A percentile compares a stretch with the other conserved stretches of the same genome.
Evolutionary conservation across 2,329 filamentous ascomycete genomes (phyloP).

Genomic region (Clonostachys rosea): DNA sequence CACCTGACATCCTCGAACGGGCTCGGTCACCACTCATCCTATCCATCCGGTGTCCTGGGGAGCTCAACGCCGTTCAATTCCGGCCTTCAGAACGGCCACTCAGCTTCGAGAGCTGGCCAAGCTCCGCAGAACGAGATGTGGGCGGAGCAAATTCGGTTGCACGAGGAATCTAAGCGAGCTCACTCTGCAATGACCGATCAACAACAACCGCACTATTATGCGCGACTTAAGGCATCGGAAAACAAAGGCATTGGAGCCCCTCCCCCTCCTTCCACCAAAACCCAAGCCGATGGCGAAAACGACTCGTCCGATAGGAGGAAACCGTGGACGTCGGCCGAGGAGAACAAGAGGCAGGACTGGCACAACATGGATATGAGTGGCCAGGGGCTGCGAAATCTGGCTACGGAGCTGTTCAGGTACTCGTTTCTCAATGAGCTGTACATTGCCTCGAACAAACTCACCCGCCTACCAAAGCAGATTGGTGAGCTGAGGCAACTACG

Average conservation of each 20-base stretch:
- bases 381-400: constrained; percentile 84
- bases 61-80: constrained; percentile 58
- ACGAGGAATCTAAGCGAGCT: constrained; percentile 70
- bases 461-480: constrained; percentile 72
- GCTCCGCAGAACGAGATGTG: constrained; percentile 66
- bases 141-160: constrained; percentile 80
- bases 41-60: constrained; percentile 43
- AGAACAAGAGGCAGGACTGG: constrained; percentile 76
- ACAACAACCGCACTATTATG: constrained; percentile 66
- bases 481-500: constrained; percentile 77
- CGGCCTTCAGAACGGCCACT: constrained; percentile 53
- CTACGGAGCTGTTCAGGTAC: constrained; percentile 78
- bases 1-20: constrained; percentile 53
- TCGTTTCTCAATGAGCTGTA: constrained; percentile 88
- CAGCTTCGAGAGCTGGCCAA: constrained; percentile 41
- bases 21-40: constrained; percentile 35
- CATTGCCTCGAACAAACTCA: constrained; percentile 88
- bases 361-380: constrained; percentile 90
- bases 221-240: constrained; percentile 63
- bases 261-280: constrained; percentile 41
- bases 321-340: constrained; percentile 62
- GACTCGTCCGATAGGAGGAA: constrained; percentile 53
- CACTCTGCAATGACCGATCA: constrained; percentile 67
- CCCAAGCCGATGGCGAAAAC: constrained; percentile 43
- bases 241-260: constrained; percentile 62